Evolutionary conservation across 345 rosid species (phyloP).

Genomic region (Dovyalis caffra): DNA sequence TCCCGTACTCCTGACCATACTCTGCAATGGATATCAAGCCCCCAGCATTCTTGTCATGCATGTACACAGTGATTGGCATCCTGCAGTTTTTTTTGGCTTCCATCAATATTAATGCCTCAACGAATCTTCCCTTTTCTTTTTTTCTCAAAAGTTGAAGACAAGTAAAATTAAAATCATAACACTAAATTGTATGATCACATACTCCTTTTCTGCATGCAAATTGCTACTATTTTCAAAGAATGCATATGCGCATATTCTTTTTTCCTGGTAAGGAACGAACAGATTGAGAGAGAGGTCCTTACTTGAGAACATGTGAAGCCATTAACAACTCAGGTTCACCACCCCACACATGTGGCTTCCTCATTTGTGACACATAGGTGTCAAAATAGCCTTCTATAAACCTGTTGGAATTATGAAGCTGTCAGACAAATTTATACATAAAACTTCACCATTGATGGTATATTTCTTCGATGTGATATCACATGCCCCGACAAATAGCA

Average conservation of each 20-base stretch:
- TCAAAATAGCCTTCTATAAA: constrained; percentile 95
- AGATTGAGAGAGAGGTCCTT: constrained; percentile 13
- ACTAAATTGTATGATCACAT: not conserved
- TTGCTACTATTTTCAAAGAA: not conserved
- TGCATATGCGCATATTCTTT: not conserved
- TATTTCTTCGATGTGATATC: not conserved
- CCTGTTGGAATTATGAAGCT: constrained; percentile 46
- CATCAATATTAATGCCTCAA: not conserved
- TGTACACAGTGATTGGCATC: constrained; percentile 89
- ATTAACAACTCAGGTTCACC: constrained; percentile 98
- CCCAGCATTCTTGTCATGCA: constrained; percentile 64
- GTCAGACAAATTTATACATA: constrained; percentile 3
- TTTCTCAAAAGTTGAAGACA: not conserved
- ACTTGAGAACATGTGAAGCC: constrained; percentile 95
- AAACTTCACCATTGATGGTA: not conserved
- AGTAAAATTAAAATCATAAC: not conserved
- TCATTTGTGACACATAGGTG: constrained; percentile 63
- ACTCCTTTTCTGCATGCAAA: not conserved
- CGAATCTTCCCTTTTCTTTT: not conserved
- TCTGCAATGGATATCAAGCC: constrained; percentile 83
- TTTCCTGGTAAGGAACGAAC: not conserved
- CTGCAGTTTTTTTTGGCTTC: constrained; percentile 37
- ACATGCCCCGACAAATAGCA: not conserved
- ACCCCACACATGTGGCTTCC: constrained; percentile 95
- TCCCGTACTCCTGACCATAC: constrained; percentile 87